These are phyloP conservation scores for Aspergillus pseudotamarii DNA, from an alignment of 2,329 filamentous ascomycete species.

Conservation along the genomic window DNA sequence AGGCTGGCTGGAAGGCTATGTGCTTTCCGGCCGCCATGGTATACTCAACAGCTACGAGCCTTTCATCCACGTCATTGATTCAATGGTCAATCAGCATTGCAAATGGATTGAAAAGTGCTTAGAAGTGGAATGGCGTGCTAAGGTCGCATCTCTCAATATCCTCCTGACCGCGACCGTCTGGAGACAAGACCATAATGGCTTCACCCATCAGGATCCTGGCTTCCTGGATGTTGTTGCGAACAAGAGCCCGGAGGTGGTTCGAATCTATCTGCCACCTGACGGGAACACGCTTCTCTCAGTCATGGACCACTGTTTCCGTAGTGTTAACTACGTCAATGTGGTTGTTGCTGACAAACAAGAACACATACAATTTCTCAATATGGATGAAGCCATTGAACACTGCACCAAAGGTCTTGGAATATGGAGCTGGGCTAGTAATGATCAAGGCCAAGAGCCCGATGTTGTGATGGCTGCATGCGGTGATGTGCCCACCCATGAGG, in stretches of 20 bases:
- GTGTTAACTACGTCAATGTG: constrained; percentile 78
- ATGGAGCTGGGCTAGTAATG: constrained; percentile 76
- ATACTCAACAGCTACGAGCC: constrained; percentile 81
- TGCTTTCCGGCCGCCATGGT: constrained; percentile 74
- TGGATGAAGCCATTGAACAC: constrained; percentile 72
- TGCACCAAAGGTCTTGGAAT: constrained; percentile 79
- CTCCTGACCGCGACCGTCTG: constrained; percentile 77
- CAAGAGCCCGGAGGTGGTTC: constrained; percentile 77
- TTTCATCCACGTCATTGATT: constrained; percentile 81
- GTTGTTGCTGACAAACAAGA: constrained; percentile 79
- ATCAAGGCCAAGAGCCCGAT: constrained; percentile 69
- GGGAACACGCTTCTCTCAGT: constrained; percentile 76
- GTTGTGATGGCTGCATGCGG: constrained; percentile 76
- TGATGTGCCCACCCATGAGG: constrained; percentile 73
- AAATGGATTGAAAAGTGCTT: constrained; percentile 82
- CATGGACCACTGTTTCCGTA: constrained; percentile 75
- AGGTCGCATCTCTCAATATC: constrained; percentile 76
- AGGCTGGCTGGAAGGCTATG: constrained; percentile 79
- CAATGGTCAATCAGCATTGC: constrained; percentile 84
- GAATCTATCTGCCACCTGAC: constrained; percentile 79
- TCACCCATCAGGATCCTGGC: constrained; percentile 78
- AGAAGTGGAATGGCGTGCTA: constrained; percentile 77
- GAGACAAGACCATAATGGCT: constrained; percentile 83
- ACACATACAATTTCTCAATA: constrained; percentile 73
- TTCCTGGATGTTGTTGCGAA: constrained; percentile 80